Evolutionary conservation across 495 filamentous ascomycete species (phyloP).

Genomic region (Neurospora cerealis): DNA sequence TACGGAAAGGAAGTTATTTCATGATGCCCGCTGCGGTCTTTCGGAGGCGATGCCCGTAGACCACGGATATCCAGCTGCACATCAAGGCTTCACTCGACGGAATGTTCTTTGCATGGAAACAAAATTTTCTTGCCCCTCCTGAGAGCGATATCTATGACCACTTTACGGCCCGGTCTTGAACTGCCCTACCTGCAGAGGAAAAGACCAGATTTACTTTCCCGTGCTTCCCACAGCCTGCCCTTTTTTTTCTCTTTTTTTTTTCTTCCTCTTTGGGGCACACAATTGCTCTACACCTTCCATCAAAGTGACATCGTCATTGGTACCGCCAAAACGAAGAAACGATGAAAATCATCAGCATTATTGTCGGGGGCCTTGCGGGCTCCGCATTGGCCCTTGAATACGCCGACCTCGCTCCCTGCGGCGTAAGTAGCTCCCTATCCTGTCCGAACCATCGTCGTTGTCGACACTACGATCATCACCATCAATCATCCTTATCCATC

Average conservation of each 20-base stretch:
- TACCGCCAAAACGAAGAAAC: background rate
- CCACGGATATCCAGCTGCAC: background rate
- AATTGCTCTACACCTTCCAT: background rate
- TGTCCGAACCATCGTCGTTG: background rate
- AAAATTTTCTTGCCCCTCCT: background rate
- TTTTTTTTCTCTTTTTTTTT: no score
- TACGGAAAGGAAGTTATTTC: background rate
- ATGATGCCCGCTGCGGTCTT: background rate
- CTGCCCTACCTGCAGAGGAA: background rate
- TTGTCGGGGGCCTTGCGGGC: background rate
- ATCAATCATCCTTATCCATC: background rate
- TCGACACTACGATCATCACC: background rate
- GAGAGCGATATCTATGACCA: background rate
- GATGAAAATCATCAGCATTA: background rate
- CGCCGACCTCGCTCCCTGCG: conserved; percentile 2
- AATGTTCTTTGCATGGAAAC: background rate
- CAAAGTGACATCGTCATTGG: background rate
- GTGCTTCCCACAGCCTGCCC: background rate
- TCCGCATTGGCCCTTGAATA: background rate
- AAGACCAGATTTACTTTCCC: background rate
- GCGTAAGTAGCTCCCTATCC: background rate
- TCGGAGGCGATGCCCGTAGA: background rate
- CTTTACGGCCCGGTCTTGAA: background rate
- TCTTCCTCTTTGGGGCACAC: background rate
- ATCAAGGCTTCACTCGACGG: background rate